Base-by-base conservation (phyloP, 2,329 filamentous ascomycete genomes). In the Hymenoscyphus infarciens region DNA sequence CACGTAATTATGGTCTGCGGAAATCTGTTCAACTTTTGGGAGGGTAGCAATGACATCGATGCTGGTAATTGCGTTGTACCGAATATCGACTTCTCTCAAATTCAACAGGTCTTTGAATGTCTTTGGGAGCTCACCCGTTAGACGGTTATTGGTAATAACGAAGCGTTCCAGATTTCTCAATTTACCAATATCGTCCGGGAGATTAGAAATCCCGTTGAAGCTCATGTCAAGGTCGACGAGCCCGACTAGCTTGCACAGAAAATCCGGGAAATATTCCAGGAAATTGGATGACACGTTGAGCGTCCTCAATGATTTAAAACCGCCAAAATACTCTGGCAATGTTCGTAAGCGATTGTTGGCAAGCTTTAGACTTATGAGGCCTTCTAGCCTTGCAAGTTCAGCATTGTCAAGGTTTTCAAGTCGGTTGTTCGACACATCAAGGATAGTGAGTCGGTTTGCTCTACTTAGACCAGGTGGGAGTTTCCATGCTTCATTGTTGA, bases 271-370 rank as follows among this genome's bases (percentile, higher is more conserved):
- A 49, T 85, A 85, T 62, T 89, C 88, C 61, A 99, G 82, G 64
- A 91, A 93, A 75, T 99, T 99, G 1, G 95, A 99, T 0, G 94
- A 97, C 57, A 99, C 82, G 72, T 97, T 97, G 63, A 99, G 79
- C 67, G 87, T 94, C 66, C 95, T 85, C 65, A 99, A 80, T 5
- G 86, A 83, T 65, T 85, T 86, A 75, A 96, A 99, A 22, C 85
- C 83, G 25, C 87, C 88, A 75, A 99, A 97, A 70, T 94, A 95
- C 1, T 83, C 76, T 0, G 95, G 95, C 1, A 99, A 79, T 59
- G 83, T 82, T 35, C 86, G 90, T 22, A 99, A 80, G 64, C 91
- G 89, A 75, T 99, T 99, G 77, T 98, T 99, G 66, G 94, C 91
- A 68, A 99, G 80, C 72, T 95, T 97, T 70, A 99, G 83, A 75